Evolutionary conservation across 768 basidiomycete genomes (phyloP).

Genomic region (Boletus patriciae): DNA sequence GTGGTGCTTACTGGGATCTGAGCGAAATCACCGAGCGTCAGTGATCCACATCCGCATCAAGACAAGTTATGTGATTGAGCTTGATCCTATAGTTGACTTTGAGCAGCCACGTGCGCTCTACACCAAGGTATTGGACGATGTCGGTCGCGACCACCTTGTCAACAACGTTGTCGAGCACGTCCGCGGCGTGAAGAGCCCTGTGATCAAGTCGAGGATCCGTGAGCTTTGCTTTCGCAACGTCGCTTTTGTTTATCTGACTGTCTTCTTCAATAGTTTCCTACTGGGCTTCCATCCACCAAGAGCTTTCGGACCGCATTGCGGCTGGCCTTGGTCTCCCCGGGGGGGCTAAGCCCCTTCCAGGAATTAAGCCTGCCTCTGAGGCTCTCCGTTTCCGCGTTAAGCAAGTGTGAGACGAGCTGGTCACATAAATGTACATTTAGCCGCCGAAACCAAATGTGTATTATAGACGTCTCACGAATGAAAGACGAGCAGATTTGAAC

Average conservation of each 20-base stretch:
- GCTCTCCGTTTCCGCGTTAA: constrained; percentile 50
- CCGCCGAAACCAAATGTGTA: neutral
- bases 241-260: neutral
- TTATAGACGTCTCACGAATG: neutral
- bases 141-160: constrained; percentile 59
- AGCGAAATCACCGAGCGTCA: constrained; percentile 78
- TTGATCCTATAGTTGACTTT: constrained; percentile 61
- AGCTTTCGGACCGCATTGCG: constrained; percentile 76
- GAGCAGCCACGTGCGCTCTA: constrained; percentile 79
- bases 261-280: constrained; percentile 54
- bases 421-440: neutral
- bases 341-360: constrained; percentile 54
- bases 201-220: constrained; percentile 67
- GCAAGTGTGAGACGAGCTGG: constrained; percentile 1
- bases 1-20: constrained; percentile 65
- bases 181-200: constrained; percentile 55
- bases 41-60: constrained; percentile 28
- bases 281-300: constrained; percentile 78
- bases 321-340: constrained; percentile 60
- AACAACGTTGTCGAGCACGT: constrained; percentile 67
- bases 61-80: neutral
- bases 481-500: neutral
- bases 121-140: constrained; percentile 64
- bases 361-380: constrained; percentile 55
- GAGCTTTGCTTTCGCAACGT: constrained; percentile 29